Percentiles rank a stretch among this genome's conserved stretches.
Conservation (phyloP, 345 rosid genomes). For the Euphorbia peplus region DNA sequence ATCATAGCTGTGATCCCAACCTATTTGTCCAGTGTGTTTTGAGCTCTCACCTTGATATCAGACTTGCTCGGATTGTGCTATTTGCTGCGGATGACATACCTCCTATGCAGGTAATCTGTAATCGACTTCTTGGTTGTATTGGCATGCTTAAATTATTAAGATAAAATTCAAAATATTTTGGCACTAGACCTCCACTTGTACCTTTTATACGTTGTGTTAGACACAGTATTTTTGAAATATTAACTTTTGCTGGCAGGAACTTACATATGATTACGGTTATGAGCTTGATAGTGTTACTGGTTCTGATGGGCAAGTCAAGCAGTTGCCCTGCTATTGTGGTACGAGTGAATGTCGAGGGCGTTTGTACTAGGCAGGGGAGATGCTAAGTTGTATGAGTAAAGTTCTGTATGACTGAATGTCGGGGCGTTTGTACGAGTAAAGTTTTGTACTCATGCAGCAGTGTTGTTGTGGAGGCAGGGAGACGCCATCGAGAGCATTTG, state of each 20-base stretch:
- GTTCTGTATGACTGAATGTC: slow-evolving; percentile 23
- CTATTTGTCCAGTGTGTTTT: slow-evolving; percentile 27
- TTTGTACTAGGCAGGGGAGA: slow-evolving; percentile 11
- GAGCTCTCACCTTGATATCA: slow-evolving; percentile 25
- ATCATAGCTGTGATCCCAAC: slow-evolving; percentile 29
- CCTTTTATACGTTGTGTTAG: background rate
- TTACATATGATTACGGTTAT: slow-evolving; percentile 29
- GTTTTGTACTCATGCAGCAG: no score
- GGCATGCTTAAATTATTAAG: no score
- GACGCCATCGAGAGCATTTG: no score
- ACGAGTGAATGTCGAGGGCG: slow-evolving; percentile 22
- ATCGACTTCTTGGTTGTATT: background rate
- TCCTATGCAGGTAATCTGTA: slow-evolving; percentile 22
- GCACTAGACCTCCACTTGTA: background rate
- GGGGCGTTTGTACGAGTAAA: slow-evolving; percentile 19
- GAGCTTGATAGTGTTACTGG: slow-evolving; percentile 23
- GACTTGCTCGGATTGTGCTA: slow-evolving; percentile 28
- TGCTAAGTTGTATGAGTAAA: background rate
- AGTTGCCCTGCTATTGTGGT: slow-evolving; percentile 21
- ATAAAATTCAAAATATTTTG: background rate
- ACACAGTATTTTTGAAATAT: background rate
- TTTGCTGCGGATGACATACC: slow-evolving; percentile 31
- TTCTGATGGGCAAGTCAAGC: slow-evolving; percentile 23
- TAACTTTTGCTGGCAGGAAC: slow-evolving; percentile 21
- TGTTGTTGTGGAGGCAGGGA: no score